Base-by-base conservation (phyloP, 2,329 filamentous ascomycete species). In the Teratosphaeria destructans region DNA sequence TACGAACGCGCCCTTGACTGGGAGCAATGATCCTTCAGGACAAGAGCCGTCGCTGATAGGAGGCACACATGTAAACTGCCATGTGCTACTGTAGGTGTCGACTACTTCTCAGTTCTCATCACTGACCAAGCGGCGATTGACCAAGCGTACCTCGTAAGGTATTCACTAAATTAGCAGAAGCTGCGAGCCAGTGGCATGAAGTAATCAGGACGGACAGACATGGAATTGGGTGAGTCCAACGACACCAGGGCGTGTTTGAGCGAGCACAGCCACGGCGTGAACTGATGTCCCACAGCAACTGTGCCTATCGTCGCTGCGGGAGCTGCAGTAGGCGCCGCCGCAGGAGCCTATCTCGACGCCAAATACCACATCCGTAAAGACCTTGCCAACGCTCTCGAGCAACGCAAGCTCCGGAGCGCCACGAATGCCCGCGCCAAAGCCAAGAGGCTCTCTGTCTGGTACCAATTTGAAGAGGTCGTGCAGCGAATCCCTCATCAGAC, bases 341-440 rank as follows among this genome's bases (percentile, higher is more conserved):
- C 63, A 35, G 63, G 62, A 52, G 78, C 80, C 16, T 88, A 89
- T 65, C 74, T 88, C 57, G 82, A 91, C 68, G 88, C 83, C 59
- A 89, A 87, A 75, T 85, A 82, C 65, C 82, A 87, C 69, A 68
- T 90, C 56, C 69, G 73, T 52, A 83, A 87, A 68, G 88, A 91
- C 71, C 62, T 86, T 16, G 65, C 68, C 0, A 66, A 67, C 6
- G 71, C 88, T n/a, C 69, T 75, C 12, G 72, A 73, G 11, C 61
- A 75, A n/a, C 76, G 73, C 39, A 73, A 70, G 35, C 73, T 75
- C 10, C 72, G 75, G 57, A 78, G 61, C 58, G 59, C 62, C 34
- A 56, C 53, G 52, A 58, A 57, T 39, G 52, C 34, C 56, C 61
- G 61, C 79, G 58, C 76, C 16, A 74, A 77, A 57, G 75, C 79